Base-by-base conservation (phyloP, 805 yeast species). In the Kluyveromyces aestuarii region DNA sequence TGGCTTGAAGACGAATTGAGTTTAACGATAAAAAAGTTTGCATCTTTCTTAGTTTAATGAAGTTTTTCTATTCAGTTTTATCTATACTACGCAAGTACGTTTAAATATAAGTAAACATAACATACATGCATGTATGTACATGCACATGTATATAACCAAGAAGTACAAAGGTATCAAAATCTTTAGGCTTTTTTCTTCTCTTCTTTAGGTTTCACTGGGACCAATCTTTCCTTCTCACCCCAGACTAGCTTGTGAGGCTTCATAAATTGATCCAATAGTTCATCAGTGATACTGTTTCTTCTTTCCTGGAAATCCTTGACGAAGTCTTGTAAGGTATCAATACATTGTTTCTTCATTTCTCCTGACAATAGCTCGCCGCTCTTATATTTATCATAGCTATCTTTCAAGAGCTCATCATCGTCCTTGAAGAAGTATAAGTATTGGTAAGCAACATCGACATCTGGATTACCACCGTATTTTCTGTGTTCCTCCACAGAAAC, bases 371-470 rank as follows among this genome's bases (percentile, higher is more conserved):
- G 66, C 52, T 85, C 89, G 52, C 99, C 99, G 45, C 73, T 69
- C 63, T 73, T 80, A 71, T 93, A 93, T 39, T 75, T 77, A 38
- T 77, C 75, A 50, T 81, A 78, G 57, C 83, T 71, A 43, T 75
- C 69, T 48, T 73, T 74, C 59, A 93, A 74, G 59, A 84, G 80
- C 39, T 73, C 90, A 63, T 93, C 98, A 65, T 91, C 98, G 56
- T 88, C 87, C 44, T 80, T 71, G 76, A 93, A 90, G 72, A 93
- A 93, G 6, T 89, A 79, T 54, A 93, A 72, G 66, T 93, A 93
- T 71, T 93, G 98, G 72, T 73, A 93, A 2, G 99, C 87, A 49
- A 93, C 96, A 67, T 93, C 99, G 36, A 90, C 84, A 55, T 91
- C 97, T 43, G 96, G 95, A 64, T 93, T 76, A 61, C 98, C 99